Percentiles rank a stretch among this genome's conserved stretches.
Evolutionary conservation across 305 asterid species (phyloP).

Genomic region (Fraxinus xanthoxyloides): DNA sequence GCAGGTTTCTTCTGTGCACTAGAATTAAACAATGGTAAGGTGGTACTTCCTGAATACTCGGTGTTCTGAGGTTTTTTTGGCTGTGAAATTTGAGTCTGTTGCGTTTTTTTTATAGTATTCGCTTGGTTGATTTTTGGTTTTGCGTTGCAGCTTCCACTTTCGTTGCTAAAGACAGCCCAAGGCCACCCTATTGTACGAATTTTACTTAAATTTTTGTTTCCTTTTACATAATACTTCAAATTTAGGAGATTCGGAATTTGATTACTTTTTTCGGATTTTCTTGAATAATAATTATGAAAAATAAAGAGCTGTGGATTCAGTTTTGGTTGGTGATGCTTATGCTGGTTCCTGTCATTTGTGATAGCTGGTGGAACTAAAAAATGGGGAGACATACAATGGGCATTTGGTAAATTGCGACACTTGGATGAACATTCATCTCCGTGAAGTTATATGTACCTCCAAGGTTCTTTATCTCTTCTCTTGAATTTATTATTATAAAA

Average conservation of each 20-base stretch:
- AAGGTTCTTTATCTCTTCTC: constrained; percentile 32
- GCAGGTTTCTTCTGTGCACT: not conserved
- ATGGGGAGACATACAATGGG: constrained; percentile 78
- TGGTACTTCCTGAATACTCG: not conserved
- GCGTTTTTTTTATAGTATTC: not conserved
- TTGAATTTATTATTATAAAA: not conserved
- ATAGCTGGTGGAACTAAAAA: constrained; percentile 67
- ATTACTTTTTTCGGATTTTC: not conserved
- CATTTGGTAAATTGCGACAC: constrained; percentile 63
- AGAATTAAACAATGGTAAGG: not conserved
- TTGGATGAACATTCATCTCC: constrained; percentile 79
- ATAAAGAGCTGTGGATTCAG: not conserved
- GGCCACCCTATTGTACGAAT: constrained; percentile 58
- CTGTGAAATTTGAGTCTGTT: not conserved
- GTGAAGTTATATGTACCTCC: constrained; percentile 69
- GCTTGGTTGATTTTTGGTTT: not conserved
- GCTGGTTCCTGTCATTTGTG: not conserved
- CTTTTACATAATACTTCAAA: not conserved
- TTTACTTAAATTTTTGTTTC: not conserved
- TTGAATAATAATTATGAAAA: not conserved
- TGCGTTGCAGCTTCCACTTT: constrained; percentile 53
- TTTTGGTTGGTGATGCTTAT: not conserved
- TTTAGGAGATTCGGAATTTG: not conserved
- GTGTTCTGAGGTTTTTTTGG: not conserved
- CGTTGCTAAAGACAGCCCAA: constrained; percentile 65